Evolutionary conservation across 768 basidiomycete species (phyloP).

Genomic region (Amanita rubescens): DNA sequence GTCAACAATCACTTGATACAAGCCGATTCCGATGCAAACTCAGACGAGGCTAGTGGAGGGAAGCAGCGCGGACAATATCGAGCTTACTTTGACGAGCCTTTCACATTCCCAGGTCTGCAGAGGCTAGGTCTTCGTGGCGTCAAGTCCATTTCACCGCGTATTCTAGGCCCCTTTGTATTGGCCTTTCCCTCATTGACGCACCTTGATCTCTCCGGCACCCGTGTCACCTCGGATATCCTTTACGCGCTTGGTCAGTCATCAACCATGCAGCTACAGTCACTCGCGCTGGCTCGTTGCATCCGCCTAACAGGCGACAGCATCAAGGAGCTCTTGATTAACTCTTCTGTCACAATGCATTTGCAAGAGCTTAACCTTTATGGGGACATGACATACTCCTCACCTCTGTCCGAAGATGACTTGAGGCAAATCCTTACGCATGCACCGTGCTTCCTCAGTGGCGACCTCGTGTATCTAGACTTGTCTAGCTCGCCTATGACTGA

Average conservation of each 20-base stretch:
- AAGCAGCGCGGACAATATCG: conserved; percentile 24
- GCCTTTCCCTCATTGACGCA: conserved; percentile 84
- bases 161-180: conserved; percentile 65
- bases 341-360: conserved; percentile 54
- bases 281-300: conserved; percentile 82
- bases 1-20: conserved; percentile 54
- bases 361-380: conserved; percentile 85
- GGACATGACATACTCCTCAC: conserved; percentile 74
- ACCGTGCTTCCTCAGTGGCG: conserved; percentile 70
- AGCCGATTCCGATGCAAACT: conserved; percentile 32
- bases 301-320: conserved; percentile 77
- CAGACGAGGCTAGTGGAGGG: conserved; percentile 34
- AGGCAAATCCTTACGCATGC: conserved; percentile 58
- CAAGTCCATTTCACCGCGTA: conserved; percentile 64
- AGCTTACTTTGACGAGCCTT: conserved; percentile 38
- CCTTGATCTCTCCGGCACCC: conserved; percentile 89
- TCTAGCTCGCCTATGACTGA: conserved; percentile 73
- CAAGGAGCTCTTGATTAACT: conserved; percentile 60
- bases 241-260: conserved; percentile 51
- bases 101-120: conserved; percentile 60
- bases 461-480: conserved; percentile 82
- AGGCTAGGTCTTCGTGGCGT: conserved; percentile 80
- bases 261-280: conserved; percentile 63
- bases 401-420: conserved; percentile 62
- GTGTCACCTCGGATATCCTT: conserved; percentile 70